Evolutionary conservation across 148 eudicot genomes (phyloP), one percentile per base, ranked within the genome.

Genomic region (Agrostemma githago): DNA sequence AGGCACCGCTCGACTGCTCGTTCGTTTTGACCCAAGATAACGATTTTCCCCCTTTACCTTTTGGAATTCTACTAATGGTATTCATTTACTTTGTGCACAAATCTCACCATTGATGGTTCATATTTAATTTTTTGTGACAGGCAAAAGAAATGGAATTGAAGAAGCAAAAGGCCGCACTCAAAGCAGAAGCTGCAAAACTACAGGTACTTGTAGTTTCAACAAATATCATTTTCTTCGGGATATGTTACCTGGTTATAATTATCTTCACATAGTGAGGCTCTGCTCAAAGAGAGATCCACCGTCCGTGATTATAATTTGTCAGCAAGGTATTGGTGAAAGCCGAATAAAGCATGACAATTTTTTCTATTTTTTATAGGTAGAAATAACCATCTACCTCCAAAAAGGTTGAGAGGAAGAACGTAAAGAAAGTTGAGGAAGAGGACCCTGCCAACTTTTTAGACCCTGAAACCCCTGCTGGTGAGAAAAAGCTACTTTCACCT

Each of bases 151-250:
- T 92, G 76, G 96, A 88, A 65, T 41, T 88, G 80, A 92, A 92
- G 79, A 90, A 84, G 75, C 90, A 79, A n/a, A 95, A 95, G 89
- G 96, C 96, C 74, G 88, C 85, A 5, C 87, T 85, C 64, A 92
- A 95, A 84, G 92, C 88, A n/a, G 90, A 86, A 76, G 94, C 90
- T 38, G 92, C 90, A 3, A 88, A 82, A 81, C 78, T 83, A 66
- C 84, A 87, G 92, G 92, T 42, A n/a, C n/a, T n/a, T n/a, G n/a
- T n/a, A 78, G 21, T 12, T 62, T 44, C 64, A 12, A 19, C 8
- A 7, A 54, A 38, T 16, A 41, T 12, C 6, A 42, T 17, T 68
- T 76, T 26, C 34, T 26, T 26, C 1, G 1, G 0, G 34, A 41
- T 1, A n/a, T 20, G 66, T 8, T n/a, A n/a, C n/a, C n/a, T 2